Conservation (phyloP, 495 filamentous ascomycete species). For the Polyplosphaeria fusca region DNA sequence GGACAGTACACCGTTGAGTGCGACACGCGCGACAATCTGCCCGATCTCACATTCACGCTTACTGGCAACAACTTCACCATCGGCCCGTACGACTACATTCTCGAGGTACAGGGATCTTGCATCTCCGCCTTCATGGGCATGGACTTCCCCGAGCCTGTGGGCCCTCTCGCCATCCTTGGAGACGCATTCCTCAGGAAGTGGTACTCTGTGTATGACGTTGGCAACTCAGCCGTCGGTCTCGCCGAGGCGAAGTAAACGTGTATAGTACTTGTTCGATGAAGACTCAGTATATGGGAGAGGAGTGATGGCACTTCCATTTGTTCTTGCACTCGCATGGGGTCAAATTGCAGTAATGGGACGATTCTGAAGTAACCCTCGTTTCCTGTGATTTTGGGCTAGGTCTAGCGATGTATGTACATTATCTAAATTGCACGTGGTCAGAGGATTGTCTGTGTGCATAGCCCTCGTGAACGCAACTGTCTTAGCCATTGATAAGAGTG, state of each 20-base stretch:
- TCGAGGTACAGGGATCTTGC: slow-evolving; percentile 92
- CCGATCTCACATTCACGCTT: slow-evolving; percentile 85
- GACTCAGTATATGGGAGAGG: neutral
- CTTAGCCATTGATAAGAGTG: neutral
- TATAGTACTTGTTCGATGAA: neutral
- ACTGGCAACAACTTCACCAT: slow-evolving; percentile 90
- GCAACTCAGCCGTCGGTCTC: slow-evolving; percentile 78
- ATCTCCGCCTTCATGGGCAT: slow-evolving; percentile 98
- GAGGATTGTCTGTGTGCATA: neutral
- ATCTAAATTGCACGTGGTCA: slow-evolving; percentile 13
- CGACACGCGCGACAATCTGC: slow-evolving; percentile 71
- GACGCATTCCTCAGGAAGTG: slow-evolving; percentile 96
- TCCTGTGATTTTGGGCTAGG: neutral
- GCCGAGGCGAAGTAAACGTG: slow-evolving; percentile 67
- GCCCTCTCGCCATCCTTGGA: slow-evolving; percentile 92
- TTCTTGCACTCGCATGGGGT: neutral
- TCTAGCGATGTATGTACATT: slow-evolving; percentile 7
- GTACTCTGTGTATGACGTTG: slow-evolving; percentile 96
- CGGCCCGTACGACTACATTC: slow-evolving; percentile 84
- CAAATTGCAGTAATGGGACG: slow-evolving; percentile 21
- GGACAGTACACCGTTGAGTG: slow-evolving; percentile 96
- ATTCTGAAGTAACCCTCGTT: neutral
- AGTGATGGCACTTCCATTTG: neutral
- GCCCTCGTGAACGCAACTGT: neutral
- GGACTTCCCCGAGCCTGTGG: slow-evolving; percentile 89